phyloP scores from a whole-genome alignment of 2,329 filamentous ascomycete genomes.

The Alternaria burnsii region DNA sequence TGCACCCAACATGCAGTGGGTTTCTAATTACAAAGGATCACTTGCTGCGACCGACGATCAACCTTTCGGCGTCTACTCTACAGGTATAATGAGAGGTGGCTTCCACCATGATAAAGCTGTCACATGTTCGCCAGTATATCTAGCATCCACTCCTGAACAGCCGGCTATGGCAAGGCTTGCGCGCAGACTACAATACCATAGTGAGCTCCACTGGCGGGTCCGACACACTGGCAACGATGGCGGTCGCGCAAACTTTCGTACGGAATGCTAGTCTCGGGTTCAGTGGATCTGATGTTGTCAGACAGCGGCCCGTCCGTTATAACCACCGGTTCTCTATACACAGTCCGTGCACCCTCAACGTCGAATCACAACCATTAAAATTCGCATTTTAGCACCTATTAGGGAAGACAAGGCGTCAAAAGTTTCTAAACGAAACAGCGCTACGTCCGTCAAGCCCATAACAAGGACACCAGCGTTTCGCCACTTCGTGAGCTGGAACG shows the following conservation, averaged over 20 bases:
- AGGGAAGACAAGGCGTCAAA: background rate
- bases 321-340: conserved; percentile 3
- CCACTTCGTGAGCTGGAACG: background rate
- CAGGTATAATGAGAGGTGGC: background rate
- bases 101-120: background rate
- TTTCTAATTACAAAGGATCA: background rate
- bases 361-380: conserved; percentile 3
- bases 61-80: background rate
- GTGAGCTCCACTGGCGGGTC: background rate
- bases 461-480: conserved; percentile 2
- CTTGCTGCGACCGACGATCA: background rate
- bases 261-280: background rate
- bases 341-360: background rate
- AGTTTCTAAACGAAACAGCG: conserved; percentile 3
- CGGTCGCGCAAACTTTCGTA: background rate
- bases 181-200: background rate
- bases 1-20: background rate
- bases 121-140: background rate
- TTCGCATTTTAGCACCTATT: background rate
- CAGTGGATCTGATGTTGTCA: background rate
- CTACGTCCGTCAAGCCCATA: conserved; percentile 1
- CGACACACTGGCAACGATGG: background rate
- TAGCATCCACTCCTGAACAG: background rate
- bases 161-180: background rate
- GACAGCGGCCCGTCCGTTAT: conserved; percentile 4